phyloP scores from a whole-genome alignment of 2,329 filamentous ascomycete genomes.

The Rhynchosporium secalis region DNA sequence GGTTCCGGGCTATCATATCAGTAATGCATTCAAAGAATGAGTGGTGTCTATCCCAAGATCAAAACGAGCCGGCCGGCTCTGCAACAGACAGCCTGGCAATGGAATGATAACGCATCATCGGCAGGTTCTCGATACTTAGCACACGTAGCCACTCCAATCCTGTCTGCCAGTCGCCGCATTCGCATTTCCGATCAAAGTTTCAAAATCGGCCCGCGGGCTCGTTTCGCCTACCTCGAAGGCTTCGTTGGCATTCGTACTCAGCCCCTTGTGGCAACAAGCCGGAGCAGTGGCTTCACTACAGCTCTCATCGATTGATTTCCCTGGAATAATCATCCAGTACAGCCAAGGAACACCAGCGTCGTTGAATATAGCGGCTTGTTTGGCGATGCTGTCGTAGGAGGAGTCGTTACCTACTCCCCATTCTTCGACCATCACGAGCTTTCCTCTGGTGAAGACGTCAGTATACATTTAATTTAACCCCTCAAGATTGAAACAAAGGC shows the following conservation, averaged over 20 bases:
- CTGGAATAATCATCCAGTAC: conserved; percentile 19
- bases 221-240: background rate
- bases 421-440: conserved; percentile 21
- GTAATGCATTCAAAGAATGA: no score
- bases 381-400: conserved; percentile 15
- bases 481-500: no score
- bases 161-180: background rate
- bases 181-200: background rate
- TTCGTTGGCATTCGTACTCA: background rate
- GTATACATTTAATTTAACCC: no score
- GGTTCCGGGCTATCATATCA: no score
- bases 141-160: background rate
- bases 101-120: background rate
- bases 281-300: background rate
- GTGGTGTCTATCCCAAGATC: background rate
- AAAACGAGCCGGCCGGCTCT: no score
- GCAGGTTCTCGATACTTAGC: background rate
- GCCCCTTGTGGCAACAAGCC: background rate
- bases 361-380: conserved; percentile 19
- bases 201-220: background rate
- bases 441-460: background rate
- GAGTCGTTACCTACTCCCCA: conserved; percentile 19
- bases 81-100: no score
- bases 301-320: conserved; percentile 5
- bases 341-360: conserved; percentile 21